Evolutionary conservation across 108 stramenopile species (phyloP), one percentile per base, ranked within the genome.

Genomic region (Aurantiochytrium sp.): DNA sequence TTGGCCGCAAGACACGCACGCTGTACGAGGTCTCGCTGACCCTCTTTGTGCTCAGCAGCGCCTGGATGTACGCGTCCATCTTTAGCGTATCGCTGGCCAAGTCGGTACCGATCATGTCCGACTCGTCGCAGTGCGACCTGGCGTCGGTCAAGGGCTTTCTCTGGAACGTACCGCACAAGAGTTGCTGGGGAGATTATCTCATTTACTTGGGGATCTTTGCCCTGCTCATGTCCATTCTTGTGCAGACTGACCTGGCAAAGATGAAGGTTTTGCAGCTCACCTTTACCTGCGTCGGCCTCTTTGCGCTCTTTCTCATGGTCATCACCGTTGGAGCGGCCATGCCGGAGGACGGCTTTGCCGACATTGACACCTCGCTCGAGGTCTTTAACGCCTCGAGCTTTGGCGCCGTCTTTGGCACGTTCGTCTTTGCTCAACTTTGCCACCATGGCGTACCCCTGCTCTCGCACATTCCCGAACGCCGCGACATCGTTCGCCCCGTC

Each of bases 401-500:
- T 83, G 76, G 76, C 28, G 76, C 49, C n/a, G 76, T 83, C 49
- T 83, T 83, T 83, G 76, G 76, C 51, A 83, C 76, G 3, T 83
- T 83, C 4, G 76, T 83, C 19, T 83, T 83, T 83, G 76, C 76
- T 12, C 76, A 83, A 4, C 51, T 83, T 12, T 83, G 76, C 76
- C 76, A 83, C 51, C 76, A 47, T 35, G 76, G 76, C 8, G 76
- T 83, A 12, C 76, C 76, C 12, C 5, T 83, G 19, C 28, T 83
- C n/a, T 47, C 76, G n/a, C 25, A 53, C 25, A 83, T 83, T 83
- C 76, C 76, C 12, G 43, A 53, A 18, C 76, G 76, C 51, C 45
- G 51, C 23, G 76, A 83, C 6, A 83, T 83, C 4, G 76, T 83
- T 23, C 76, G 76, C 1, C 76, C 76, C 12, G 76, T 83, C 49